These are phyloP conservation scores for Mycena pura DNA, from an alignment of 768 basidiomycete genomes.

Conservation along the genomic window DNA sequence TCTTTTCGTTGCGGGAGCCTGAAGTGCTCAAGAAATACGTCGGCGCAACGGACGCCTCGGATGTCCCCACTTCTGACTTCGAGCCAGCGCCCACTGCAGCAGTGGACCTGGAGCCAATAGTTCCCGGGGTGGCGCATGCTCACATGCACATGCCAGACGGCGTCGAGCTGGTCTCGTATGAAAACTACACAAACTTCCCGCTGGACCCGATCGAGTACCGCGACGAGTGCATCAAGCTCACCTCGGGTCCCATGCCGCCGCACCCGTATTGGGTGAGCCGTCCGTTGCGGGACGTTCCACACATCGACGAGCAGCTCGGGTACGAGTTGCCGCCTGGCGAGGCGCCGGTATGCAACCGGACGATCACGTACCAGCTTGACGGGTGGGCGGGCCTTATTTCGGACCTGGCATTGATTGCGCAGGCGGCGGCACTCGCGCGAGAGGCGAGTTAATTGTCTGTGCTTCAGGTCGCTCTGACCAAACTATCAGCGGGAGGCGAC, in stretches of 20 bases:
- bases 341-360: conserved; percentile 56
- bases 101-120: conserved; percentile 4
- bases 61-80: too few relatives aligned
- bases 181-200: conserved; percentile 65
- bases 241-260: conserved; percentile 52
- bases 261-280: conserved; percentile 59
- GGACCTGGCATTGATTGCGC: conserved; percentile 71
- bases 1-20: conserved; percentile 58
- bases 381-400: conserved; percentile 69
- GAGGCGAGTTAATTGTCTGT: conserved; percentile 50
- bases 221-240: conserved; percentile 59
- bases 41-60: conserved; percentile 35
- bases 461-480: not conserved
- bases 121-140: not conserved
- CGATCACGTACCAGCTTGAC: conserved; percentile 76
- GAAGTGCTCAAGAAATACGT: conserved; percentile 53
- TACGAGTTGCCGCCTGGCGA: conserved; percentile 29
- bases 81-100: too few relatives aligned
- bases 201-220: conserved; percentile 63
- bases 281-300: conserved; percentile 41
- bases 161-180: conserved; percentile 53
- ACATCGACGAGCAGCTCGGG: conserved; percentile 35
- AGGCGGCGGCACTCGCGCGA: conserved; percentile 68
- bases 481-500: conserved; percentile 61
- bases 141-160: conserved; percentile 27